A percentile compares a stretch with the other conserved stretches of the same genome.
These are phyloP conservation scores for Cladophialophora exuberans DNA, from an alignment of 2,329 filamentous ascomycete species.

Conservation along the genomic window DNA sequence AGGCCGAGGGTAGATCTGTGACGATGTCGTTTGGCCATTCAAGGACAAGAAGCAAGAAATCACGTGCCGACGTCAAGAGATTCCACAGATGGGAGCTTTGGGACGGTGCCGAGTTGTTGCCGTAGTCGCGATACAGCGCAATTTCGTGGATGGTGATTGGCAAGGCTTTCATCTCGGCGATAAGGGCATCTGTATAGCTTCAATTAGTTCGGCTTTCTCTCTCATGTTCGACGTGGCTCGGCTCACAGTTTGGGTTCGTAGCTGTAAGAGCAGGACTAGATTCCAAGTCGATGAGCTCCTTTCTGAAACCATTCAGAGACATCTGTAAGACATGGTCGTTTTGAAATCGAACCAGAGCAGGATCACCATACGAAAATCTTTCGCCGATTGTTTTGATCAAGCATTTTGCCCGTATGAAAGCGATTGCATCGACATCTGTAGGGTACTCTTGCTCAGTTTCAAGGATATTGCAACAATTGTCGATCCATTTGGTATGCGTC, in stretches of 20 bases:
- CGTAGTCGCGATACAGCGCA: constrained; percentile 8
- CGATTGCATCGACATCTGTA: constrained; percentile 4
- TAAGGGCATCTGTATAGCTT: background rate
- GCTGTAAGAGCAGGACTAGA: background rate
- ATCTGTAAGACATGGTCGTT: constrained; percentile 12
- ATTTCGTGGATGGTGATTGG: constrained; percentile 12
- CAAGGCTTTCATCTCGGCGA: constrained; percentile 10
- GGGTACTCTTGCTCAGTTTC: constrained; percentile 1
- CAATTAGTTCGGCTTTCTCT: background rate
- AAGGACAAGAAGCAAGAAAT: constrained; percentile 4
- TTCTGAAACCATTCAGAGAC: constrained; percentile 13
- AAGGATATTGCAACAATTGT: constrained; percentile 12
- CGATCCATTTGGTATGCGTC: constrained; percentile 16
- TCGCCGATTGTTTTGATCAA: constrained; percentile 10
- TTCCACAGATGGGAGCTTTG: constrained; percentile 10
- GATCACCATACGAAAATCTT: constrained; percentile 13
- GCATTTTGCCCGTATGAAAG: constrained; percentile 5
- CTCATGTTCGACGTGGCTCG: background rate
- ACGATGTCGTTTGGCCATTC: background rate
- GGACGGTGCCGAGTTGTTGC: background rate
- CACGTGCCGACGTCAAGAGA: constrained; percentile 8
- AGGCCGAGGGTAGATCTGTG: constrained; percentile 3
- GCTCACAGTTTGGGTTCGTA: constrained; percentile 10
- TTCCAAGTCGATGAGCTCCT: constrained; percentile 6
- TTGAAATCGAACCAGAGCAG: constrained; percentile 5